These are phyloP conservation scores for Yamadazyma songkhlaensis DNA, from an alignment of 1,139 yeast genomes.

Conservation along the genomic window DNA sequence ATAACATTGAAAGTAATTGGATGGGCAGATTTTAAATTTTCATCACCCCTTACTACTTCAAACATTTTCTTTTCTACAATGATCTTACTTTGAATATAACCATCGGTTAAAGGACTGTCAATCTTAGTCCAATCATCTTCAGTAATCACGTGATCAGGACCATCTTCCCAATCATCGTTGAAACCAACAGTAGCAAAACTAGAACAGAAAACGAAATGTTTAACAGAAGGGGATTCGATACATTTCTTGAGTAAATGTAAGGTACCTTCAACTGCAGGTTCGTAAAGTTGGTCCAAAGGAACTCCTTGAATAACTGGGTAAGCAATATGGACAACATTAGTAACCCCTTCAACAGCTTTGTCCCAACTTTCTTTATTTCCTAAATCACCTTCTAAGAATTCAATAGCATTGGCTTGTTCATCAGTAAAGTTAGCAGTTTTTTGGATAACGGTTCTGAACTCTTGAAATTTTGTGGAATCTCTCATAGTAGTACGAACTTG, in stretches of 20 bases:
- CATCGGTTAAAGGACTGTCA: conserved; percentile 9
- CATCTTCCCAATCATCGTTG: conserved; percentile 6
- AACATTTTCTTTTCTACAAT: conserved; percentile 15
- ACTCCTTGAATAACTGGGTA: conserved; percentile 11
- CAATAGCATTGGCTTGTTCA: conserved; percentile 9
- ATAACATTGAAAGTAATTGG: conserved; percentile 13
- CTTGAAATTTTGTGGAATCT: conserved; percentile 6
- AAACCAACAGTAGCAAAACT: conserved; percentile 17
- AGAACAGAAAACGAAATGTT: conserved; percentile 20
- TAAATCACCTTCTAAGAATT: conserved; percentile 14
- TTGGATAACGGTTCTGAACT: conserved; percentile 4
- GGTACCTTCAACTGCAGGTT: conserved; percentile 14
- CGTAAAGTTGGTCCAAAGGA: conserved; percentile 10
- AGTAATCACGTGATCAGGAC: conserved; percentile 4
- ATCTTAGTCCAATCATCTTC: conserved; percentile 4
- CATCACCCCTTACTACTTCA: conserved; percentile 11
- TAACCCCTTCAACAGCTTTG: conserved; percentile 13
- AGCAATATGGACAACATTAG: conserved; percentile 17
- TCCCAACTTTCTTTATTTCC: conserved; percentile 14
- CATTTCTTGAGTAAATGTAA: conserved; percentile 11
- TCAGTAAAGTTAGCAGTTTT: conserved; percentile 6
- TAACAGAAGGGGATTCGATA: conserved; percentile 15
- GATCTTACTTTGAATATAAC: conserved; percentile 14
- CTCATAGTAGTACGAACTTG: conserved; percentile 11
- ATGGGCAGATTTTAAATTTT: conserved; percentile 7